Percentiles rank a stretch among this genome's conserved stretches.
Evolutionary conservation across 257 asterid genomes (phyloP).

Genomic region (Oldenlandia corymbosa): DNA sequence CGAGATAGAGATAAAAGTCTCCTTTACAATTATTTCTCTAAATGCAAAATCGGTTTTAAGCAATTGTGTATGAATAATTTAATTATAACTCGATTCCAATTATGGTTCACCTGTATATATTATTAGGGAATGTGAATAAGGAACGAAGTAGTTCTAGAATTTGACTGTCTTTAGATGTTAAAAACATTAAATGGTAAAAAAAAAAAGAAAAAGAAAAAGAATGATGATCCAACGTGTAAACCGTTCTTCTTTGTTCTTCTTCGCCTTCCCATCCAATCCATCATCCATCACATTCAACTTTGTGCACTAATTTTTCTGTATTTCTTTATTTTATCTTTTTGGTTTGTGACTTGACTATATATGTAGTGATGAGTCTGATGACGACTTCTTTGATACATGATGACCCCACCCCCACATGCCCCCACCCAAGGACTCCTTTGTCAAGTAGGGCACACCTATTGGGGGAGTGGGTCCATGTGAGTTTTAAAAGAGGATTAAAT

Average conservation of each 20-base stretch:
- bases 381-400: conserved; percentile 15
- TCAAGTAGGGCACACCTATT: too few species aligned
- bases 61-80: too few species aligned
- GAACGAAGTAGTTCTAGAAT: not conserved
- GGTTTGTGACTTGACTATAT: conserved; percentile 19
- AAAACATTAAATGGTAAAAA: too few species aligned
- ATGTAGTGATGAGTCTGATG: too few species aligned
- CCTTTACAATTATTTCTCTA: too few species aligned
- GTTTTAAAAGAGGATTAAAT: not conserved
- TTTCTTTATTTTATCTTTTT: conserved; percentile 4
- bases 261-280: not conserved
- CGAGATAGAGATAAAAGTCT: too few species aligned
- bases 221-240: not conserved
- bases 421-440: conserved; percentile 15
- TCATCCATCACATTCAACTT: conserved; percentile 8
- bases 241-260: too few species aligned
- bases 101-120: conserved; percentile 25
- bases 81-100: too few species aligned
- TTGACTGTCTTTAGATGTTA: too few species aligned
- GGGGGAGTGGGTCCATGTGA: conserved; percentile 10
- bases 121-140: conserved; percentile 10
- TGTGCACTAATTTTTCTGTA: not conserved
- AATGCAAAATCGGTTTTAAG: too few species aligned
- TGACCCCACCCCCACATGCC: conserved; percentile 44
- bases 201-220: not conserved